These are phyloP conservation scores for Annulohypoxylon bovei DNA, from an alignment of 495 filamentous ascomycete species.

Conservation along the genomic window DNA sequence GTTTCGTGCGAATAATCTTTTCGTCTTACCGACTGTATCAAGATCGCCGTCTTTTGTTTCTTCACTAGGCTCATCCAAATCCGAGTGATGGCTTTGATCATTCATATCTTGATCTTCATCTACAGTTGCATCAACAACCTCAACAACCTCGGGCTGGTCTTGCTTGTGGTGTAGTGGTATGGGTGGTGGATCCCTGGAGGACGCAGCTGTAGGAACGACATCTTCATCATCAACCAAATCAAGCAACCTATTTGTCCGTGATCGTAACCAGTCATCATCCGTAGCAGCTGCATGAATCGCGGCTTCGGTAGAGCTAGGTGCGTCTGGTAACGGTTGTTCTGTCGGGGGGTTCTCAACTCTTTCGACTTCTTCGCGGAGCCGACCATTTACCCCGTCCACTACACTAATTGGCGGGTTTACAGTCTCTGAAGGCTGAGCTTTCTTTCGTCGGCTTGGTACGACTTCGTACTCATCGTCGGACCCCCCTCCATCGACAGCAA, in stretches of 20 bases:
- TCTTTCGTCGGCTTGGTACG: conserved; percentile 53
- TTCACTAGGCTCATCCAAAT: conserved; percentile 38
- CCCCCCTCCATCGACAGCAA: conserved; percentile 58
- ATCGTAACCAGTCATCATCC: conserved; percentile 93
- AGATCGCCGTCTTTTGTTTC: conserved; percentile 48
- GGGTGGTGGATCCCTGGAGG: conserved; percentile 15
- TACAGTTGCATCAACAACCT: conserved; percentile 41
- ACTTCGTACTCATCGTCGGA: conserved; percentile 75
- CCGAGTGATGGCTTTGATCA: conserved; percentile 36
- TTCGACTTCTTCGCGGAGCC: background rate
- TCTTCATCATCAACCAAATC: conserved; percentile 77
- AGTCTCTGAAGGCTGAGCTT: conserved; percentile 46
- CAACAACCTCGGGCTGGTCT: conserved; percentile 32
- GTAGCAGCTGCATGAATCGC: conserved; percentile 54
- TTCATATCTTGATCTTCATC: conserved; percentile 41
- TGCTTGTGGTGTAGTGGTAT: conserved; percentile 24
- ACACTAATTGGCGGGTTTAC: conserved; percentile 40
- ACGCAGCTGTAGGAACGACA: conserved; percentile 40
- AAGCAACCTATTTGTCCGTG: conserved; percentile 87
- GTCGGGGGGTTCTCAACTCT: conserved; percentile 23
- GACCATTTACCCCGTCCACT: background rate
- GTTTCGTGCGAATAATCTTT: conserved; percentile 88
- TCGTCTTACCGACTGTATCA: conserved; percentile 64
- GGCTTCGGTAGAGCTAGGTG: conserved; percentile 1
- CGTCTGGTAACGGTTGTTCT: conserved; percentile 16